Conservation (phyloP, 2,329 filamentous ascomycete species). For the Epichloe gansuensis region DNA sequence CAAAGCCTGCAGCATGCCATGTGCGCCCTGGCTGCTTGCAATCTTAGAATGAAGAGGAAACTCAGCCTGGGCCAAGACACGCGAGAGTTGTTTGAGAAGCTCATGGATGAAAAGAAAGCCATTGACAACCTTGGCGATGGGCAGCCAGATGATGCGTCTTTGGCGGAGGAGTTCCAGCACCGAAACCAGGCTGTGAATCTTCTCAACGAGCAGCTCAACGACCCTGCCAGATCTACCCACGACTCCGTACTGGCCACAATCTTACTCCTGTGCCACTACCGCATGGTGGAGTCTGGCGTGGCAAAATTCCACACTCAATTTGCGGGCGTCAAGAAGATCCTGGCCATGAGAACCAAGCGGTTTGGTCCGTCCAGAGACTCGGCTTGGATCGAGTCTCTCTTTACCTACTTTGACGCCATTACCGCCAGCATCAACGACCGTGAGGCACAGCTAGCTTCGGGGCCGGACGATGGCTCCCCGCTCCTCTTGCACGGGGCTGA, state of each 20-base stretch:
- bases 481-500: conserved; percentile 54
- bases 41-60: conserved; percentile 73
- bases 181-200: conserved; percentile 66
- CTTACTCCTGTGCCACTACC: conserved; percentile 78
- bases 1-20: conserved; percentile 85
- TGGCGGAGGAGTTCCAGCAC: conserved; percentile 76
- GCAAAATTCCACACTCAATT: conserved; percentile 91
- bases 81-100: conserved; percentile 36
- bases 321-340: conserved; percentile 81
- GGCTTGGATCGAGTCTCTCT: conserved; percentile 84
- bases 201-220: conserved; percentile 72
- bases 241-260: conserved; percentile 83
- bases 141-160: conserved; percentile 48
- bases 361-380: conserved; percentile 49
- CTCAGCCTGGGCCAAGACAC: conserved; percentile 47
- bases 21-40: conserved; percentile 79
- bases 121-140: conserved; percentile 33
- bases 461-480: conserved; percentile 46
- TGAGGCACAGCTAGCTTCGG: conserved; percentile 65
- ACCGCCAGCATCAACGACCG: conserved; percentile 85
- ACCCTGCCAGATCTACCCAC: conserved; percentile 61
- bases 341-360: conserved; percentile 54
- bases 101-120: conserved; percentile 32
- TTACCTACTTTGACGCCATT: conserved; percentile 91
- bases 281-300: conserved; percentile 86